These are phyloP conservation scores for Mucor indicus DNA, from an alignment of 371 early-diverging fungal genomes.

Conservation along the genomic window DNA sequence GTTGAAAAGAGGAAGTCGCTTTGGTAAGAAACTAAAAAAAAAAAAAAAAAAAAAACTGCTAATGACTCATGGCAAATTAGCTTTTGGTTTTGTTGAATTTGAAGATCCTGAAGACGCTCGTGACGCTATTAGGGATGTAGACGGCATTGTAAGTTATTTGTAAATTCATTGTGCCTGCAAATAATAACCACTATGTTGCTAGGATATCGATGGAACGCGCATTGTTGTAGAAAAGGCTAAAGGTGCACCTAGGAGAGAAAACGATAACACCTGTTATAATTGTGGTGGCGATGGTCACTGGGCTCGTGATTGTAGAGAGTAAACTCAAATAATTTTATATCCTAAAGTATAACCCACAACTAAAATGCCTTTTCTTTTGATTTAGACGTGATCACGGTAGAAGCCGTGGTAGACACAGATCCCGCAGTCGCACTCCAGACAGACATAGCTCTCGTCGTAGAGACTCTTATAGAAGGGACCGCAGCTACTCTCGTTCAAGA, in stretches of 20 bases:
- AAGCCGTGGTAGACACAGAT: no score
- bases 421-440: no score
- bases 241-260: slow-evolving; percentile 45
- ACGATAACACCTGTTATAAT: slow-evolving; percentile 56
- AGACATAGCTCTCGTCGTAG: slow-evolving; percentile 2
- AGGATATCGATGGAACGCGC: slow-evolving; percentile 47
- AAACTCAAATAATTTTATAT: no score
- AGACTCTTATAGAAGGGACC: not conserved
- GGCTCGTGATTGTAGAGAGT: slow-evolving; percentile 18
- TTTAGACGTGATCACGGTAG: no score
- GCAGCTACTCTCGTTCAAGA: slow-evolving; percentile 14
- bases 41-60: no score
- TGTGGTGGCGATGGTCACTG: slow-evolving; percentile 56
- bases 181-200: no score
- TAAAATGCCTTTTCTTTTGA: no score
- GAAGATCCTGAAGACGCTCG: slow-evolving; percentile 66
- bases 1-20: slow-evolving; percentile 38
- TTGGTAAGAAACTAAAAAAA: slow-evolving; percentile 9
- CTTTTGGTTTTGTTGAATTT: slow-evolving; percentile 62
- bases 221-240: slow-evolving; percentile 68
- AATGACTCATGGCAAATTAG: no score
- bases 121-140: slow-evolving; percentile 61
- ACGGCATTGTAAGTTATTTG: slow-evolving; percentile 46
- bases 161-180: no score
- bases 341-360: no score